Conservation (phyloP, 1,284 basidiomycete species). For the Ceratobasidium sp. region DNA sequence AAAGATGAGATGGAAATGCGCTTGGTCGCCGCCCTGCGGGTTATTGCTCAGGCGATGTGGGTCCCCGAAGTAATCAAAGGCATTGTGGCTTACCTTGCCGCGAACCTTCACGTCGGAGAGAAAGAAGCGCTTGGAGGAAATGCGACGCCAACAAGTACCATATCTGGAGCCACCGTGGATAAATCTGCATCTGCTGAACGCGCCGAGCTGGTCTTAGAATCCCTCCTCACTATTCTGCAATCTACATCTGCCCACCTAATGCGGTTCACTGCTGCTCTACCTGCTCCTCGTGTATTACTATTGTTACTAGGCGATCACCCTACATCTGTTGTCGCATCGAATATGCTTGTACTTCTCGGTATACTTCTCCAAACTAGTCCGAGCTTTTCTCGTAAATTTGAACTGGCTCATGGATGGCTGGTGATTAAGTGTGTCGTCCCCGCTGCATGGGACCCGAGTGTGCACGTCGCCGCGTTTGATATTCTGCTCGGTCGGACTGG, state of each 20-base stretch:
- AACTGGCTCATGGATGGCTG: slow-evolving; percentile 81
- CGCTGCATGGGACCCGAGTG: slow-evolving; percentile 71
- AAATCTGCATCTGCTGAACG: slow-evolving; percentile 63
- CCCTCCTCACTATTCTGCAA: slow-evolving; percentile 71
- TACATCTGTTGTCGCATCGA: slow-evolving; percentile 69
- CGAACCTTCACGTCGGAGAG: slow-evolving; percentile 80
- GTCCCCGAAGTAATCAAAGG: slow-evolving; percentile 85
- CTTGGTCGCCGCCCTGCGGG: slow-evolving; percentile 72
- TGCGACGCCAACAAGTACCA: slow-evolving; percentile 30
- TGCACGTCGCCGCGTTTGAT: slow-evolving; percentile 76
- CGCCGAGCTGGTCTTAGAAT: slow-evolving; percentile 73
- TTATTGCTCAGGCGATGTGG: slow-evolving; percentile 73
- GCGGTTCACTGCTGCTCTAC: slow-evolving; percentile 77
- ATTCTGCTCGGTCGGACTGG: slow-evolving; percentile 68
- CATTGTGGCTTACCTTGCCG: slow-evolving; percentile 86
- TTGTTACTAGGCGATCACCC: slow-evolving; percentile 81
- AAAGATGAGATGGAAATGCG: slow-evolving; percentile 67
- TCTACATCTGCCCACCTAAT: slow-evolving; percentile 66
- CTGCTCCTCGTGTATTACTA: slow-evolving; percentile 78
- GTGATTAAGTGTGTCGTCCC: slow-evolving; percentile 76
- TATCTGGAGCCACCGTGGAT: slow-evolving; percentile 32
- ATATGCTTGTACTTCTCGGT: slow-evolving; percentile 72
- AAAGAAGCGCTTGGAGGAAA: slow-evolving; percentile 51
- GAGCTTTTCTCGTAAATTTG: slow-evolving; percentile 70
- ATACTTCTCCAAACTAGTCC: slow-evolving; percentile 58